Percentiles rank a stretch among this genome's conserved stretches.
phyloP scores from a whole-genome alignment of 352 stramenopile genomes.

The Phytophthora pseudosyringae region DNA sequence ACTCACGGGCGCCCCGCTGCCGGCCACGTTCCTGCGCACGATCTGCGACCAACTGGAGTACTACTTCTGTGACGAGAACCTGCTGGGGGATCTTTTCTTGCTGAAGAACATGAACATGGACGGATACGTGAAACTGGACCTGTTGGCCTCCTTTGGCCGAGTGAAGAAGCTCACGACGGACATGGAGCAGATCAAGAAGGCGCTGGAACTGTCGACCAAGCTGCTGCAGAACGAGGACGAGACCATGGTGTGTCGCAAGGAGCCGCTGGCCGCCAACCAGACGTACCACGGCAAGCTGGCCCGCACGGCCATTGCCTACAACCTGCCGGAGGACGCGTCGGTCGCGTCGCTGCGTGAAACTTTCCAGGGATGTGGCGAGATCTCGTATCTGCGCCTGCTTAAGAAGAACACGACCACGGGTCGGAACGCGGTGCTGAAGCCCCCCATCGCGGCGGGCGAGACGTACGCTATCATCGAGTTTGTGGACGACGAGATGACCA shows the following conservation, averaged over 20 bases:
- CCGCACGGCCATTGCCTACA: conserved; percentile 88
- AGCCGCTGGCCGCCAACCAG: conserved; percentile 77
- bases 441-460: conserved; percentile 85
- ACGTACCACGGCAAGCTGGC: conserved; percentile 89
- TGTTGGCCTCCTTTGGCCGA: conserved; percentile 83
- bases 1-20: conserved; percentile 47
- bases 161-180: conserved; percentile 90
- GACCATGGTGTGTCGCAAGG: conserved; percentile 87
- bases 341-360: conserved; percentile 84
- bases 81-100: conserved; percentile 85
- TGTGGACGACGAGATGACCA: conserved; percentile 89
- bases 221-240: conserved; percentile 85
- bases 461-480: conserved; percentile 92
- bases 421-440: conserved; percentile 88
- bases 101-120: conserved; percentile 92
- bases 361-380: conserved; percentile 86
- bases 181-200: conserved; percentile 82
- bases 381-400: conserved; percentile 86
- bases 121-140: conserved; percentile 87
- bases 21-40: conserved; percentile 83
- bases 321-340: conserved; percentile 85
- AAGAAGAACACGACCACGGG: conserved; percentile 90
- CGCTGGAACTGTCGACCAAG: conserved; percentile 86
- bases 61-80: conserved; percentile 91
- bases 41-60: conserved; percentile 91